These are phyloP conservation scores for Apiospora saccharicola DNA, from an alignment of 2,329 filamentous ascomycete species.

Conservation along the genomic window DNA sequence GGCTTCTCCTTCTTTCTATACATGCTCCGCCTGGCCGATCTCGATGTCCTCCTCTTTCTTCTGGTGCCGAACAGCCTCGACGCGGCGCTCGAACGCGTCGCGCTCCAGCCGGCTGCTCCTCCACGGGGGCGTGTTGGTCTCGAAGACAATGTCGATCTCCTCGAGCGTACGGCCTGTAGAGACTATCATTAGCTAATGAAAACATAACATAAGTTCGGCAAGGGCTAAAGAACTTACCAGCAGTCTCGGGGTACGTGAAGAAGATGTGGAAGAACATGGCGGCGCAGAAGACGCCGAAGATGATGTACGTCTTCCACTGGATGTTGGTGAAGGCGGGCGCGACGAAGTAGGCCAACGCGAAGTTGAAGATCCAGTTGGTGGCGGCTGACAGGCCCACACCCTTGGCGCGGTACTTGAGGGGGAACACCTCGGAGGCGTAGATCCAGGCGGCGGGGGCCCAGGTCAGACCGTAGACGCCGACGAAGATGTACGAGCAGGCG, in stretches of 20 bases:
- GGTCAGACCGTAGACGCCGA: slow-evolving; percentile 46
- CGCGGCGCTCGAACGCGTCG: slow-evolving; percentile 33
- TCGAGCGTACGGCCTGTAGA: slow-evolving; percentile 53
- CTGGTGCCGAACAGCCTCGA: slow-evolving; percentile 28
- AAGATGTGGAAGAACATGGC: slow-evolving; percentile 31
- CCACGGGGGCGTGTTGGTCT: slow-evolving; percentile 43
- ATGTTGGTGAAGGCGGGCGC: slow-evolving; percentile 32
- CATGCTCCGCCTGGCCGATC: neutral
- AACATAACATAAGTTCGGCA: no score
- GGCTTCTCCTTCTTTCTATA: no score
- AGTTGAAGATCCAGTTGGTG: slow-evolving; percentile 39
- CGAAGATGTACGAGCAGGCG: slow-evolving; percentile 57
- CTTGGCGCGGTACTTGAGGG: slow-evolving; percentile 34
- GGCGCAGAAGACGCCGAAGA: slow-evolving; percentile 51
- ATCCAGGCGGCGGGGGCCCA: slow-evolving; percentile 31
- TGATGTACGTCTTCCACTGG: slow-evolving; percentile 45
- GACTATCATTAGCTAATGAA: neutral
- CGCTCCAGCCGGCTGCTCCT: slow-evolving; percentile 18
- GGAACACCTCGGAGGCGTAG: slow-evolving; percentile 38
- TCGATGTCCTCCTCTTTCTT: slow-evolving; percentile 21
- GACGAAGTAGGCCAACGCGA: slow-evolving; percentile 32
- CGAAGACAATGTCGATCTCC: slow-evolving; percentile 58
- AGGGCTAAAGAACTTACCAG: slow-evolving; percentile 26
- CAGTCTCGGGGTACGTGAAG: slow-evolving; percentile 48
- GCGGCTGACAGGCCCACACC: slow-evolving; percentile 35